Evolutionary conservation across 352 stramenopile genomes (phyloP), one percentile per base, ranked within the genome.

Genomic region (Globisporangium alternatum): DNA sequence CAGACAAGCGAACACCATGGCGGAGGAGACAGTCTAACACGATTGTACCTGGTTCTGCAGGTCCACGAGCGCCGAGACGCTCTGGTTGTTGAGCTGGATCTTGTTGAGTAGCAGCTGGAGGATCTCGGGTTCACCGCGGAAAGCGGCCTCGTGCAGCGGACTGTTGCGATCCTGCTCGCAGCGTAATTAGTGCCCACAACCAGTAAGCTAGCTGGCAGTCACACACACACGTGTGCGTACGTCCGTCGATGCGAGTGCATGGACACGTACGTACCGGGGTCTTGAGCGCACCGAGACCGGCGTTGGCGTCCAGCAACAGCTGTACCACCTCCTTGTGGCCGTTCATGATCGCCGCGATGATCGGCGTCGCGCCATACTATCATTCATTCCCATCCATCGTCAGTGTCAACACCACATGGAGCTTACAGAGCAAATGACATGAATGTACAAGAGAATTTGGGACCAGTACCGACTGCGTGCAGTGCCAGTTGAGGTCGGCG

Each of bases 401-500:
- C 15, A n/a, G 7, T 43, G 6, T 43, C 48, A 55, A 6, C n/a
- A 55, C 9, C 48, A 55, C 7, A 33, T 37, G 13, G 5, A 55
- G 25, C 6, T 37, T 10, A 31, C 9, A 22, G 9, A 54, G 31
- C 31, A 28, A 25, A 56, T 17, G 31, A 3, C 8, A 22, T 15
- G 28, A 13, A 10, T 37, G 8, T 3, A 58, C 44, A 31, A 2
- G 19, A 41, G 3, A 28, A 5, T 9, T 2, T 1, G 12, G 33
- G 5, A 39, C 64, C 25, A 28, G 9, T 57, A 91, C 82, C 73
- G 82, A 78, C 67, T 87, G 77, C 57, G 70, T 73, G 69, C 76
- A 72, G 60, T 92, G 85, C 79, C 83, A 93, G 68, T 93, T 91
- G 58, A 91, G 72, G 60, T 91, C 80, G 8, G 71, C 74, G 43